phyloP scores from a whole-genome alignment of 495 filamentous ascomycete genomes.

The Wilcoxina mikolae region DNA sequence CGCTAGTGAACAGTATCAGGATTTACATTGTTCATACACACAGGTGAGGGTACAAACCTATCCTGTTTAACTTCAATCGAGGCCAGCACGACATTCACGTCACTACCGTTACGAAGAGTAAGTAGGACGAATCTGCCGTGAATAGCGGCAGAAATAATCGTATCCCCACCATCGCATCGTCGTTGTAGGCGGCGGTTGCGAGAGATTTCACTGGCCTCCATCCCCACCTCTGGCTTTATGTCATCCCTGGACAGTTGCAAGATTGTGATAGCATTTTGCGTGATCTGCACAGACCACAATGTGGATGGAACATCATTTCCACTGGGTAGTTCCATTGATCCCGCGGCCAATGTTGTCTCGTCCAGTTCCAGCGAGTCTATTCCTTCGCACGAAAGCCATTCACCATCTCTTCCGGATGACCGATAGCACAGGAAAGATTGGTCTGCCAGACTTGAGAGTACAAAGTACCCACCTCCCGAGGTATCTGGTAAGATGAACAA shows the following conservation, averaged over 20 bases:
- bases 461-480: constrained; percentile 21
- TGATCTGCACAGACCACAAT: constrained; percentile 22
- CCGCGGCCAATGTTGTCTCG: constrained; percentile 25
- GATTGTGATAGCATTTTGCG: constrained; percentile 20
- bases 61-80: constrained; percentile 16
- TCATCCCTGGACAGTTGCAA: constrained; percentile 2
- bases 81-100: constrained; percentile 20
- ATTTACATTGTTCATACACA: background rate
- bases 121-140: constrained; percentile 17
- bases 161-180: constrained; percentile 18
- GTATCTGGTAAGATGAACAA: constrained; percentile 26
- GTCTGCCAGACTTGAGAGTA: constrained; percentile 22
- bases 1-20: constrained; percentile 6
- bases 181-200: constrained; percentile 13
- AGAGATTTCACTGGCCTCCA: constrained; percentile 14
- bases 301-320: background rate
- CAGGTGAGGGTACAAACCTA: constrained; percentile 8
- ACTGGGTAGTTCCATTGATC: background rate
- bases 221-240: constrained; percentile 6
- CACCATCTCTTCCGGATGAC: constrained; percentile 20
- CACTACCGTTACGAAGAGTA: constrained; percentile 14
- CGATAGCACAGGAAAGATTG: constrained; percentile 24
- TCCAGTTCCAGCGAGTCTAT: constrained; percentile 18
- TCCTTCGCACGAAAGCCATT: constrained; percentile 6
- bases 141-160: constrained; percentile 24